Base-by-base conservation (phyloP, 768 basidiomycete genomes). In the Candolleomyces aberdarensis region DNA sequence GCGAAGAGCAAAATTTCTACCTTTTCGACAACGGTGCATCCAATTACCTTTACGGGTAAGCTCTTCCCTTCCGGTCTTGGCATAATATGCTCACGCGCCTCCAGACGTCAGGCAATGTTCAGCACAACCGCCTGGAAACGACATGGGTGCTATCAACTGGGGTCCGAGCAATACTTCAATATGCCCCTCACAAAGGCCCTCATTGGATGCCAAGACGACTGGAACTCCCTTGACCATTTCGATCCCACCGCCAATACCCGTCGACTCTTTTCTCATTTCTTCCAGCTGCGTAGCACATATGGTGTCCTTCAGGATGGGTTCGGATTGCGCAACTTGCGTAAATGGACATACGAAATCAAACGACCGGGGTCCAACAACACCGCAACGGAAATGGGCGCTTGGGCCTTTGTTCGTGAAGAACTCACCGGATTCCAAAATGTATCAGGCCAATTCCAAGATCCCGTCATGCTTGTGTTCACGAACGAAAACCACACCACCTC, bases 221-320 rank as follows among this genome's bases (percentile, higher is more conserved):
- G 91, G 92, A 96, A 96, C 71, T 84, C 91, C 2, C 85, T 96
- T 36, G 95, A 97, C 67, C 95, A 97, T 71, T 96, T 96, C 71
- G 95, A 97, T 72, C 93, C 94, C 29, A 96, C 94, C 2, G 76
- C 87, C 13, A 87, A 91, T 67, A 81, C 82, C 43, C 85, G 90
- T 43, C 87, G 93, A 59, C 69, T 92, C 60, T 86, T 92, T 67
- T 71, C 84, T 17, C 91, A 90, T 57, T 88, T 92, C 76, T 72
- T 88, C 59, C 80, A 85, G 67, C 78, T 96, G 41, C 88, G 95
- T 32, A 71, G 71, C 6, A 73, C 78, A 14, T 96, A 89, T 72
- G 83, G 80, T 22, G 80, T 90, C 3, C 80, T 96, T 11, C 92
- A 92, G 71, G 95, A 97, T 66, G 95, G 95, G 3, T 92, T 87